Base-by-base conservation (phyloP, 441 rosid genomes). In the Macaranga tanarius region DNA sequence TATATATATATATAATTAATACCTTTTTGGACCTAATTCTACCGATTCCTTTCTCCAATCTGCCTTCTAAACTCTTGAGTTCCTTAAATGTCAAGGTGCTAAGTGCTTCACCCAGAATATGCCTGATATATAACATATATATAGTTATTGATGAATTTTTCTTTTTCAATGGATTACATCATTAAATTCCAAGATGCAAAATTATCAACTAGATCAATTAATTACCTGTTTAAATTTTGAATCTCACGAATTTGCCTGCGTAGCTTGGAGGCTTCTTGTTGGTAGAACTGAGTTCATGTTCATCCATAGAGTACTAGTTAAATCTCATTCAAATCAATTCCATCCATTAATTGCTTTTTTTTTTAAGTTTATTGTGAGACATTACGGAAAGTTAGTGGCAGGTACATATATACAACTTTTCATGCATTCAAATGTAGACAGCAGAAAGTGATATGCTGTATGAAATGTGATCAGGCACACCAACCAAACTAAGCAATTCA, bases 11-110 rank as follows among this genome's bases (percentile, higher is more conserved):
- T 6, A 31, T 10, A 40, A 0, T 57, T 0, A 17, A 48, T 76
- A 91, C 97, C 97, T 92, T 92, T 73, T 89, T 92, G 23, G 96
- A 82, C 79, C 97, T 84, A 72, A 92, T 81, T 67, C 91, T 85
- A 66, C 86, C 76, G 60, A 92, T 89, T 52, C 96, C 96, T 85
- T 90, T 90, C 85, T 90, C 97, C 73, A 92, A 80, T 47, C 92
- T 84, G 22, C 84, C 84, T 79, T 92, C 97, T 22, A 92, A 84
- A 81, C 84, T 89, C 86, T 88, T 92, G 76, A 92, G 97, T 63
- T 92, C 97, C 87, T 90, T 92, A 56, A 81, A 80, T 72, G 79
- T 82, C 84, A 92, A 76, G 71, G 87, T 71, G 74, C 94, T 83
- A 16, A 90, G 86, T 72, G 93, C 86, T 81, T 92, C 97, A 1